Conservation (phyloP, 495 filamentous ascomycete species). For the Aspergillus leporis region DNA sequence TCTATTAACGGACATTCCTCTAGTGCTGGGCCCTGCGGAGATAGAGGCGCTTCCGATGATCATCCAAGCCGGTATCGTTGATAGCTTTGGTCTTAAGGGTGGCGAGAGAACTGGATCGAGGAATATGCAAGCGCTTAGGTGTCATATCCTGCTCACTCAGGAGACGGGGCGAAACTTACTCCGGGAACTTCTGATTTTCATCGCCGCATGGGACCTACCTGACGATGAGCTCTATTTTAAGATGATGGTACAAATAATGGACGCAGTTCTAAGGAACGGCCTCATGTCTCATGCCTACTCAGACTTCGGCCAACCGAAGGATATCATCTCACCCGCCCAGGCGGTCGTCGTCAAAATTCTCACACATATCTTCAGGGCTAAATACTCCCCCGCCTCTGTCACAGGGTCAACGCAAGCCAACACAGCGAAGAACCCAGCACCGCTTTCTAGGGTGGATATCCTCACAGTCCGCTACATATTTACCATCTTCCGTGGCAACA, state of each 20-base stretch:
- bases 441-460: constrained; percentile 57
- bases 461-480: constrained; percentile 85
- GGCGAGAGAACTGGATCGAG: constrained; percentile 60
- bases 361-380: constrained; percentile 81
- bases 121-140: constrained; percentile 82
- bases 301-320: constrained; percentile 86
- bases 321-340: constrained; percentile 92
- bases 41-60: constrained; percentile 96
- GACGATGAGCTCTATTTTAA: constrained; percentile 92
- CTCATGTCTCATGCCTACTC: constrained; percentile 88
- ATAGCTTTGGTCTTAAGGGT: constrained; percentile 46
- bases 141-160: constrained; percentile 82
- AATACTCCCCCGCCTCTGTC: constrained; percentile 55
- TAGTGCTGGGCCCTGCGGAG: constrained; percentile 87
- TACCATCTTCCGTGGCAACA: constrained; percentile 84
- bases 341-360: constrained; percentile 87
- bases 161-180: constrained; percentile 85
- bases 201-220: constrained; percentile 91
- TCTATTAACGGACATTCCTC: constrained; percentile 87
- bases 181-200: constrained; percentile 89
- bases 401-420: constrained; percentile 41
- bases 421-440: constrained; percentile 34
- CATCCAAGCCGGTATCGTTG: constrained; percentile 82
- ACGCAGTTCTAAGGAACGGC: constrained; percentile 82
- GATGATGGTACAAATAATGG: constrained; percentile 92